These are phyloP conservation scores for Saturnispora galanensis DNA, from an alignment of 805 yeast species.

Conservation along the genomic window DNA sequence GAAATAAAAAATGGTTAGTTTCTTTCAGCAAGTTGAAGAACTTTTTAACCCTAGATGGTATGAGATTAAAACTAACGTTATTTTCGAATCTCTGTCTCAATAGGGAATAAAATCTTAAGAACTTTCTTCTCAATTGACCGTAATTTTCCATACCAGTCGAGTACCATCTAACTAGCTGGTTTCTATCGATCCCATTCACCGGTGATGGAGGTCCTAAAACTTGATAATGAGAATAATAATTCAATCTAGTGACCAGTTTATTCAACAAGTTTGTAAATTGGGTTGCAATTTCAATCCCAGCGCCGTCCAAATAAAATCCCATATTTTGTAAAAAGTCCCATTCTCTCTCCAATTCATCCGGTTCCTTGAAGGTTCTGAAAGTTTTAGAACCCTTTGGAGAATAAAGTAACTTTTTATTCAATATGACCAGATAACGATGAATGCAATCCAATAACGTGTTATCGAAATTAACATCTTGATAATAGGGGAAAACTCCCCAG, in stretches of 20 bases:
- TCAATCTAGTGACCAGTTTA: constrained; percentile 57
- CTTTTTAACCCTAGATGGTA: constrained; percentile 37
- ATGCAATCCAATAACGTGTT: constrained; percentile 63
- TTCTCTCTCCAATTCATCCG: constrained; percentile 77
- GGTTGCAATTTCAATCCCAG: constrained; percentile 65
- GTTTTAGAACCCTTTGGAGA: constrained; percentile 44
- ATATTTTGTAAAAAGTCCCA: constrained; percentile 71
- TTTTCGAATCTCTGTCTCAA: constrained; percentile 66
- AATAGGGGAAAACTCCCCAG: constrained; percentile 58
- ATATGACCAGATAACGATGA: constrained; percentile 54
- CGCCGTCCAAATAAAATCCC: constrained; percentile 67
- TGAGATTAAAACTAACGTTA: constrained; percentile 50
- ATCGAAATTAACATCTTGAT: constrained; percentile 54
- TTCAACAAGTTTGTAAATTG: constrained; percentile 35
- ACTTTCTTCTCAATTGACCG: constrained; percentile 70
- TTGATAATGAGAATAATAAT: constrained; percentile 64
- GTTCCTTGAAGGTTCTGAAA: constrained; percentile 80
- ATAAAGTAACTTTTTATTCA: constrained; percentile 71
- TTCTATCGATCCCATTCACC: constrained; percentile 26
- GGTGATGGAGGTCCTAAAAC: constrained; percentile 48
- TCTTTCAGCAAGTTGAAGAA: constrained; percentile 51
- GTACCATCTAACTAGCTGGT: constrained; percentile 53
- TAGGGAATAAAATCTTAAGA: constrained; percentile 64
- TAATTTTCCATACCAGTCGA: constrained; percentile 57
- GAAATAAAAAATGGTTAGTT: constrained; percentile 66